These are phyloP conservation scores for Begonia peltatifolia DNA, from an alignment of 306 rosid genomes.

Conservation along the genomic window DNA sequence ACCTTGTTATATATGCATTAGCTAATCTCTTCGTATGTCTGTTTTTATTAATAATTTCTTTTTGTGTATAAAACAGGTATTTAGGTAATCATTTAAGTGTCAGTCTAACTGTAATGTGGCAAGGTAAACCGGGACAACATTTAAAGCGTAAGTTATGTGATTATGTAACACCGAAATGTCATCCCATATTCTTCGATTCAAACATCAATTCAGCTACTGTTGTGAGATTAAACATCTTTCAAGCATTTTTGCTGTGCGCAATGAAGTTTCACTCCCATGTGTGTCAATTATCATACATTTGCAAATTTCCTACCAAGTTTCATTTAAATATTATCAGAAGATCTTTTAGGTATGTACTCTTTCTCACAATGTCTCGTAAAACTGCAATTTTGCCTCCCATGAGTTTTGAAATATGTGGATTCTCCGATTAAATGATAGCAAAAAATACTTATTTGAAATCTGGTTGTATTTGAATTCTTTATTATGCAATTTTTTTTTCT, in stretches of 20 bases:
- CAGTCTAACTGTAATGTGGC: slow-evolving; percentile 60
- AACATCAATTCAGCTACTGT: slow-evolving; percentile 73
- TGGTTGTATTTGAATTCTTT: too few species aligned
- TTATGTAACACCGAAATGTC: slow-evolving; percentile 75
- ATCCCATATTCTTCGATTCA: slow-evolving; percentile 72
- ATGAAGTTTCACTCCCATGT: slow-evolving; percentile 81
- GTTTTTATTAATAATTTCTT: slow-evolving; percentile 15
- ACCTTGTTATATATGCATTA: too few species aligned
- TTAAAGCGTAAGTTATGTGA: slow-evolving; percentile 39
- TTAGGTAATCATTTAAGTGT: slow-evolving; percentile 54
- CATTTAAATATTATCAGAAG: slow-evolving; percentile 25
- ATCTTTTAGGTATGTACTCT: slow-evolving; percentile 45
- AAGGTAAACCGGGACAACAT: slow-evolving; percentile 40
- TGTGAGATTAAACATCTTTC: slow-evolving; percentile 68
- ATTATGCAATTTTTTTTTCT: too few species aligned
- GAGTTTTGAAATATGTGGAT: too few species aligned
- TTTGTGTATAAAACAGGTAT: slow-evolving; percentile 42
- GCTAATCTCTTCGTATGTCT: neutral
- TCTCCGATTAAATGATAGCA: too few species aligned
- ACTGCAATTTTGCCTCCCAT: too few species aligned
- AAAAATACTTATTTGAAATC: too few species aligned
- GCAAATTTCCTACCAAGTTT: slow-evolving; percentile 28
- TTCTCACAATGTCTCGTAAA: neutral
- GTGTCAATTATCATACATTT: slow-evolving; percentile 40
- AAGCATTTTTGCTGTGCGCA: slow-evolving; percentile 54